Conservation (phyloP, 75 land plant genomes). For the Pinus taeda region DNA sequence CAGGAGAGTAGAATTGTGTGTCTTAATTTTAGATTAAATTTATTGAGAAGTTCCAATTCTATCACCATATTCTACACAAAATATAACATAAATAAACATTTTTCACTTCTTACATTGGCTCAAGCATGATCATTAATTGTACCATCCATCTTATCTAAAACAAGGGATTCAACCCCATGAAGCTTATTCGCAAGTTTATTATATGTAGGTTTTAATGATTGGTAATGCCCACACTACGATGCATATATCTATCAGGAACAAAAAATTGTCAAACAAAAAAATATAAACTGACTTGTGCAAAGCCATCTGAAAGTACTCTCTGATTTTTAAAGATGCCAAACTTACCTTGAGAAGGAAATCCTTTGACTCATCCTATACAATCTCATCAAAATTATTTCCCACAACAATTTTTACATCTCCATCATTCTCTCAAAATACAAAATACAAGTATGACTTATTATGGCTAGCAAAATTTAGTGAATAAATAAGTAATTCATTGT, state of each 20-base stretch:
- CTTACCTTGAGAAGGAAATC: constrained; percentile 69
- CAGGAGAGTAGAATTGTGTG: too few species aligned
- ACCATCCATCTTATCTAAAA: constrained; percentile 96
- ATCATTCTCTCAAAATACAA: constrained; percentile 37
- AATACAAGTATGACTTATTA: too few species aligned
- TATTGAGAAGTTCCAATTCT: too few species aligned
- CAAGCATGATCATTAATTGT: constrained; percentile 87
- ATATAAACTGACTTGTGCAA: too few species aligned
- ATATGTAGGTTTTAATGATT: constrained; percentile 85
- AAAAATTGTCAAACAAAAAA: too few species aligned
- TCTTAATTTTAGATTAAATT: too few species aligned
- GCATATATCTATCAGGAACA: constrained; percentile 65
- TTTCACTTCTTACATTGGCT: constrained; percentile 24
- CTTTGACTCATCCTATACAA: constrained; percentile 91
- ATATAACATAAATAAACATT: too few species aligned
- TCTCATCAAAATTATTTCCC: constrained; percentile 91
- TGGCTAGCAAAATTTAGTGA: too few species aligned
- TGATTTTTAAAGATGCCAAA: too few species aligned
- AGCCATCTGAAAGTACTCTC: too few species aligned
- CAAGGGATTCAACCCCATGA: constrained; percentile 68
- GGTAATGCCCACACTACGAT: constrained; percentile 98
- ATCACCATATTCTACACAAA: too few species aligned
- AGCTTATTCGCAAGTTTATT: constrained; percentile 81
- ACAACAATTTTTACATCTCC: constrained; percentile 96
- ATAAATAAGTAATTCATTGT: too few species aligned